A percentile compares a stretch with the other conserved stretches of the same genome.
phyloP scores from a whole-genome alignment of 345 rosid species.

The Barbarea vulgaris region DNA sequence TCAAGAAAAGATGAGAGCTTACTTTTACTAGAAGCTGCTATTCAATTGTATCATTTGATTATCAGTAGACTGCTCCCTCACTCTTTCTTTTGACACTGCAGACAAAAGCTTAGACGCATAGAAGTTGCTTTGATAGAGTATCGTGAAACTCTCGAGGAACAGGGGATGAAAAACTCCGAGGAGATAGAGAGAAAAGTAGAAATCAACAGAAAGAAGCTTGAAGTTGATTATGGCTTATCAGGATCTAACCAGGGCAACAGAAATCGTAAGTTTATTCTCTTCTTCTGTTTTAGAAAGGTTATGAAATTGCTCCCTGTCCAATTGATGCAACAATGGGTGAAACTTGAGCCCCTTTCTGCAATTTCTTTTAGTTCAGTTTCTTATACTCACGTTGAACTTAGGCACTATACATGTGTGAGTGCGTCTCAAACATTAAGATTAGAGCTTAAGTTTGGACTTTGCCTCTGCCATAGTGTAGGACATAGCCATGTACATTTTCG shows the following conservation, averaged over 20 bases:
- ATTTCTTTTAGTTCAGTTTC: not conserved
- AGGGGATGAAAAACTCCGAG: conserved; percentile 70
- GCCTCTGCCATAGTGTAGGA: too few species aligned
- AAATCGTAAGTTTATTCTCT: conserved; percentile 58
- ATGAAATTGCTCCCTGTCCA: not conserved
- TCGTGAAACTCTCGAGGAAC: conserved; percentile 94
- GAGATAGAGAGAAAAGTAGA: conserved; percentile 93
- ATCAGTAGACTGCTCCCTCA: conserved; percentile 2
- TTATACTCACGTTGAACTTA: too few species aligned
- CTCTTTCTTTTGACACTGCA: conserved; percentile 43
- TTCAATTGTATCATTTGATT: conserved; percentile 9
- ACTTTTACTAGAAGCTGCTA: conserved; percentile 10
- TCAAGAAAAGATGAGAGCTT: not conserved
- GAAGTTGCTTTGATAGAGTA: conserved; percentile 96
- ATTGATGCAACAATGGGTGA: conserved; percentile 1
- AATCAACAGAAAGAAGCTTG: conserved; percentile 70
- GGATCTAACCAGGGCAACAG: conserved; percentile 34
- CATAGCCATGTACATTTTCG: conserved; percentile 2
- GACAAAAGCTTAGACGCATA: conserved; percentile 84
- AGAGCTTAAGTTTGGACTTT: conserved; percentile 15
- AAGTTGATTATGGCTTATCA: conserved; percentile 69
- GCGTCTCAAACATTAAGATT: conserved; percentile 5
- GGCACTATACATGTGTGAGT: not conserved
- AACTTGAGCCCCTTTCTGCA: not conserved
- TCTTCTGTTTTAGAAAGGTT: conserved; percentile 10